Base-by-base conservation (phyloP, 805 yeast species). In the Myxozyma neotropica region DNA sequence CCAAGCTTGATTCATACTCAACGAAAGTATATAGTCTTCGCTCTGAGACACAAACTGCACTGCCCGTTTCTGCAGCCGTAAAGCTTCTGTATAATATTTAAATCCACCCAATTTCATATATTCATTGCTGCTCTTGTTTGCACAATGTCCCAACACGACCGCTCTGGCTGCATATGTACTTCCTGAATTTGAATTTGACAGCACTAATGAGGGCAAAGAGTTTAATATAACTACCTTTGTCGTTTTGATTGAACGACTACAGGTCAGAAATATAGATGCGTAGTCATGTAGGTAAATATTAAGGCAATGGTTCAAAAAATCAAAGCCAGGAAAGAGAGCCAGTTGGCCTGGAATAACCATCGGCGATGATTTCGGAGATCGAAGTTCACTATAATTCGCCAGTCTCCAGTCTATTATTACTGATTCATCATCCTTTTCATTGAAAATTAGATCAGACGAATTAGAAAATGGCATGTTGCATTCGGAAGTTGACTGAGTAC, bases 151-250 rank as follows among this genome's bases (percentile, higher is more conserved):
- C 15, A 48, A 5, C 31, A 48, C 33, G 24, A 48, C 10, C 15
- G 52, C 52, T 21, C 52, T 38, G 4, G 43, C 52, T 13, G 52
- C 43, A 26, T 19, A 35, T n/a, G 52, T 48, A 36, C 43, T 48
- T 12, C 43, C 52, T 17, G 52, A 48, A n/a, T 23, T 6, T 10
- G 15, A 13, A 24, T 38, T 38, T 3, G 52, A 21, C 27, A 48
- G 42, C 12, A 48, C 52, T n/a, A 48, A 24, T 4, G 42, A 15
- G 6, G 52, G 43, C 17, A 48, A 24, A 8, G 26, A 44, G 10
- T n/a, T n/a, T 15, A n/a, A 38, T 13, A 19, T 10, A 38, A 38
- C 21, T 15, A 17, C 17, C 4, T 19, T 10, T 13, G 23, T 38
- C 4, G 17, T n/a, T 10, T 10, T n/a, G 23, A 38, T 21, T 7